phyloP scores from a whole-genome alignment of 2,329 filamentous ascomycete species.

The Alternaria sp. region DNA sequence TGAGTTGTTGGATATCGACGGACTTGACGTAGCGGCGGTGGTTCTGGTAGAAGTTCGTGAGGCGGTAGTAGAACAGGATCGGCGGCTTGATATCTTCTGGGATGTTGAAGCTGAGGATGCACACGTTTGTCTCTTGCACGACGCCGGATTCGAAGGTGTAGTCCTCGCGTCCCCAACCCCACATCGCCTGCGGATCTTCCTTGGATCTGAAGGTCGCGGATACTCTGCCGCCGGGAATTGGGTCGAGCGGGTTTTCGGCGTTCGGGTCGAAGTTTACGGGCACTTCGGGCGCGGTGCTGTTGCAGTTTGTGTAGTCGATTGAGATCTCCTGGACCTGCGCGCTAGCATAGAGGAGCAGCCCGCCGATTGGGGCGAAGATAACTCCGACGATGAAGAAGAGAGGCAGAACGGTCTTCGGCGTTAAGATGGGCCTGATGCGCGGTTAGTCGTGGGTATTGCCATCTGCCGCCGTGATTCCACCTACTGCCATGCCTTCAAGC shows the following conservation, averaged over 20 bases:
- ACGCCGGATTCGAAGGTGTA: constrained; percentile 39
- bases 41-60: constrained; percentile 99
- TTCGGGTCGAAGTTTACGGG: constrained; percentile 22
- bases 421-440: constrained; percentile 79
- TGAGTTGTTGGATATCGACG: constrained; percentile 82
- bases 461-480: constrained; percentile 47
- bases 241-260: constrained; percentile 42
- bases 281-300: constrained; percentile 58
- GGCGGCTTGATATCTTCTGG: constrained; percentile 80
- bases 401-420: constrained; percentile 89
- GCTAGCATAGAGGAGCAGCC: constrained; percentile 84
- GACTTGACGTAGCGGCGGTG: constrained; percentile 95
- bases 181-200: constrained; percentile 43
- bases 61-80: constrained; percentile 90
- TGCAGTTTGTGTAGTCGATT: constrained; percentile 89
- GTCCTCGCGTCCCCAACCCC: constrained; percentile 45
- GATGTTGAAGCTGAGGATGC: constrained; percentile 78
- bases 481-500: constrained; percentile 98
- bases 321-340: constrained; percentile 86
- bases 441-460: constrained; percentile 45
- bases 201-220: constrained; percentile 72
- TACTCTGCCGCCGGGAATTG: constrained; percentile 66
- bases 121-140: constrained; percentile 57
- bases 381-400: constrained; percentile 90
- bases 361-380: constrained; percentile 92